Evolutionary conservation across 495 filamentous ascomycete genomes (phyloP).

Genomic region (Friedmanniomyces endolithicus): DNA sequence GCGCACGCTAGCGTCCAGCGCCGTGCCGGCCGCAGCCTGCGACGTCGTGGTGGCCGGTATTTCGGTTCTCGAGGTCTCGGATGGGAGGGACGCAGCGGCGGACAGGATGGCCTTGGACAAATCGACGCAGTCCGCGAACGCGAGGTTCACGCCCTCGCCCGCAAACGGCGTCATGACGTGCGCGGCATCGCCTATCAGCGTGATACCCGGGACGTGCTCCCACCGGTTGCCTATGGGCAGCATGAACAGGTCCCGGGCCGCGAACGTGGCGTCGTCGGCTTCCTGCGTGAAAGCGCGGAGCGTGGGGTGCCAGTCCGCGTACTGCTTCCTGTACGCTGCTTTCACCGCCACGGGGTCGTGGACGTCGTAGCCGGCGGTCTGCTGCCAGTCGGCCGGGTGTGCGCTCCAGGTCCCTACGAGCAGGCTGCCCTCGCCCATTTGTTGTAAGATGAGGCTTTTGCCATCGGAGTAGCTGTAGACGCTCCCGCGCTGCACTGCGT

Average conservation of each 20-base stretch:
- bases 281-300: constrained; percentile 3
- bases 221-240: constrained; percentile 42
- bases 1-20: constrained; percentile 14
- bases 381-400: constrained; percentile 30
- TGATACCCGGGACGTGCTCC: constrained; percentile 35
- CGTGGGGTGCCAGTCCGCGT: constrained; percentile 14
- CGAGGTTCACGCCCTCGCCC: constrained; percentile 51
- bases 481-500: constrained; percentile 35
- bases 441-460: constrained; percentile 31
- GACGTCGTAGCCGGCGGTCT: constrained; percentile 26
- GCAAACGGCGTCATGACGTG: constrained; percentile 51
- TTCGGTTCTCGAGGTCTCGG: neutral
- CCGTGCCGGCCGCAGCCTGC: neutral
- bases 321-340: neutral
- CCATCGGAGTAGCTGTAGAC: constrained; percentile 33
- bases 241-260: constrained; percentile 33
- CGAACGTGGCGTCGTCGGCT: constrained; percentile 5
- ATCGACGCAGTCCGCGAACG: constrained; percentile 45
- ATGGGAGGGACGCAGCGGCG: neutral
- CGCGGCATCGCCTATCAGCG: constrained; percentile 50
- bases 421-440: constrained; percentile 37
- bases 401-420: constrained; percentile 22
- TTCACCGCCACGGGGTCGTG: constrained; percentile 7
- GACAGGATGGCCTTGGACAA: constrained; percentile 26
- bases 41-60: neutral